A percentile compares a stretch with the other conserved stretches of the same genome.
Conservation (phyloP, 2,329 filamentous ascomycete genomes). For the Pseudocercospora musae region DNA sequence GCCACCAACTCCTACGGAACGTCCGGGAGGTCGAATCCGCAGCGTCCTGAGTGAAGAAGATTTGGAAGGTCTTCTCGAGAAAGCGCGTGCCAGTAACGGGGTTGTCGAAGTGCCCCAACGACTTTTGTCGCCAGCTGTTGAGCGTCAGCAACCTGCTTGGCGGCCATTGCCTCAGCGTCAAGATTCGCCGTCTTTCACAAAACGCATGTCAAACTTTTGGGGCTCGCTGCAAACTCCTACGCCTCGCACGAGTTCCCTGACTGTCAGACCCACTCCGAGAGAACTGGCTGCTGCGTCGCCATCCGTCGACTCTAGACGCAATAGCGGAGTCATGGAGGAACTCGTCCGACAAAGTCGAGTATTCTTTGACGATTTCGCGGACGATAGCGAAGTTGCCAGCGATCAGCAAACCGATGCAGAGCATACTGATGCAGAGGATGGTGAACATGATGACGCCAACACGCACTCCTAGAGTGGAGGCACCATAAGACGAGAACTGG, state of each 20-base stretch:
- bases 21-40: slow-evolving; percentile 22
- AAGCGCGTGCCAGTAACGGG: slow-evolving; percentile 33
- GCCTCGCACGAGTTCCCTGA: slow-evolving; percentile 24
- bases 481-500: neutral
- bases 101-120: slow-evolving; percentile 27
- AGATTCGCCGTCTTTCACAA: slow-evolving; percentile 31
- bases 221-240: slow-evolving; percentile 18
- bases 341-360: slow-evolving; percentile 46
- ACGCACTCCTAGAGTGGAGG: neutral
- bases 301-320: slow-evolving; percentile 18
- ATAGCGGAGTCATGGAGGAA: slow-evolving; percentile 43
- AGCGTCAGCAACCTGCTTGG: slow-evolving; percentile 15
- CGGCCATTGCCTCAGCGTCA: slow-evolving; percentile 17
- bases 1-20: slow-evolving; percentile 27
- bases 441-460: slow-evolving; percentile 3
- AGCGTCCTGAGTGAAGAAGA: slow-evolving; percentile 48
- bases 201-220: slow-evolving; percentile 33
- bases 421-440: slow-evolving; percentile 9
- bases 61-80: slow-evolving; percentile 40
- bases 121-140: slow-evolving; percentile 23
- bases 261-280: slow-evolving; percentile 19
- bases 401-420: slow-evolving; percentile 11
- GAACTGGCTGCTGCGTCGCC: slow-evolving; percentile 7
- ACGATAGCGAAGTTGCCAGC: slow-evolving; percentile 20
- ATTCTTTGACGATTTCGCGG: slow-evolving; percentile 45